Evolutionary conservation across 1,139 yeast genomes (phyloP).

Genomic region (Pichia sp.): DNA sequence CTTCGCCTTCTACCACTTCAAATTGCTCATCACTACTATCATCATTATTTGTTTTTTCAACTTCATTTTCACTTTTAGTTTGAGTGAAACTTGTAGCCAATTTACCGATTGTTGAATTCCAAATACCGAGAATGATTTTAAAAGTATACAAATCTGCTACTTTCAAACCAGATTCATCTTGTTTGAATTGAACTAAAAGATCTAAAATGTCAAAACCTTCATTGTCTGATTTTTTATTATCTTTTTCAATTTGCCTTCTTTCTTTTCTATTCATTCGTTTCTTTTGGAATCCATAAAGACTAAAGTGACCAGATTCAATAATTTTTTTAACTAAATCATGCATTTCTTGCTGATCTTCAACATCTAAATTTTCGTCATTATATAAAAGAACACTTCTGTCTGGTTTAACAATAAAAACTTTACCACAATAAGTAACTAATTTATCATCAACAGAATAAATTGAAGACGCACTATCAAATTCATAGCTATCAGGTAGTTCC

Average conservation of each 20-base stretch:
- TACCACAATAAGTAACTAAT: conserved; percentile 18
- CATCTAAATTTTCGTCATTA: conserved; percentile 10
- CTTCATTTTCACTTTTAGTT: neutral
- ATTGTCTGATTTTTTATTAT: neutral
- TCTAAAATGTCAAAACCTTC: conserved; percentile 5
- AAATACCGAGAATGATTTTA: conserved; percentile 2
- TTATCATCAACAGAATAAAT: conserved; percentile 16
- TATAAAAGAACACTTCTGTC: conserved; percentile 16
- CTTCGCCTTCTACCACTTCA: neutral
- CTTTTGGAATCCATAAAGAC: conserved; percentile 15
- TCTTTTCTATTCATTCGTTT: conserved; percentile 16
- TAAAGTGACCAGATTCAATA: conserved; percentile 15
- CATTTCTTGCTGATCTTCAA: conserved; percentile 11
- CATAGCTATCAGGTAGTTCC: conserved; percentile 16
- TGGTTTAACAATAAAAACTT: conserved; percentile 19
- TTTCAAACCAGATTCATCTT: conserved; percentile 6
- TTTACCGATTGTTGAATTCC: conserved; percentile 3
- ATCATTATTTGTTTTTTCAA: neutral
- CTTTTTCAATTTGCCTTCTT: conserved; percentile 13
- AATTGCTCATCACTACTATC: neutral
- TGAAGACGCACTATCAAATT: neutral
- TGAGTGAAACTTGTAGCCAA: neutral
- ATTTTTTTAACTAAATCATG: conserved; percentile 13
- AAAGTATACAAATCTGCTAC: conserved; percentile 1
- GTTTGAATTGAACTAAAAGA: conserved; percentile 12